Evolutionary conservation across 495 filamentous ascomycete species (phyloP).

Genomic region (Staphylotrichum tortipilum): DNA sequence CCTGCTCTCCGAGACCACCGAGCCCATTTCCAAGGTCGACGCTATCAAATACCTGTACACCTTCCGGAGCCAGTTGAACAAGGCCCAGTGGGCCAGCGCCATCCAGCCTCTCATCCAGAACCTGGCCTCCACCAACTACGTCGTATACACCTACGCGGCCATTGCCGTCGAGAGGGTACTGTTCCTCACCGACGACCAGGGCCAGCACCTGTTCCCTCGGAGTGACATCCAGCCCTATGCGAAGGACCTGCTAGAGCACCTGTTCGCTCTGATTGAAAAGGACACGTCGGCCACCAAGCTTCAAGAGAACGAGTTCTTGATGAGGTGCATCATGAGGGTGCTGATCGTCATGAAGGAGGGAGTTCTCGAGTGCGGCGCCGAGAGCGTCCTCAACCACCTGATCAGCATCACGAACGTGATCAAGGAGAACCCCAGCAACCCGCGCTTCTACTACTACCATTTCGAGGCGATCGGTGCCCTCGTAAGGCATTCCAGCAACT

Average conservation of each 20-base stretch:
- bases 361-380: conserved; percentile 54
- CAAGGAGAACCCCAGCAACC: conserved; percentile 89
- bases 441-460: conserved; percentile 95
- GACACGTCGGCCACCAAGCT: conserved; percentile 78
- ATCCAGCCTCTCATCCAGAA: conserved; percentile 88
- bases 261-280: conserved; percentile 84
- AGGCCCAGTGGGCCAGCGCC: conserved; percentile 77
- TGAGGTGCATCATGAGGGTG: conserved; percentile 96
- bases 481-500: conserved; percentile 65
- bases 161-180: conserved; percentile 88
- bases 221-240: conserved; percentile 66
- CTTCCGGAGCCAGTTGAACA: conserved; percentile 83
- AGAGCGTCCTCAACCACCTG: conserved; percentile 66
- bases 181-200: conserved; percentile 62
- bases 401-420: conserved; percentile 83
- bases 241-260: conserved; percentile 77
- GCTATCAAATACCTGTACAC: conserved; percentile 95
- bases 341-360: conserved; percentile 83
- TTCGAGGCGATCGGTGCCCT: conserved; percentile 96
- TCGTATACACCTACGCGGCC: conserved; percentile 93
- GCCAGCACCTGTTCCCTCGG: conserved; percentile 65
- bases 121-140: conserved; percentile 76
- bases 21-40: conserved; percentile 90
- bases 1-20: conserved; percentile 55
- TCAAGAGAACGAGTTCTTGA: conserved; percentile 97